A percentile compares a stretch with the other conserved stretches of the same genome.
These are phyloP conservation scores for Pulicaria dysenterica DNA, from an alignment of 129 eudicot species.

Conservation along the genomic window DNA sequence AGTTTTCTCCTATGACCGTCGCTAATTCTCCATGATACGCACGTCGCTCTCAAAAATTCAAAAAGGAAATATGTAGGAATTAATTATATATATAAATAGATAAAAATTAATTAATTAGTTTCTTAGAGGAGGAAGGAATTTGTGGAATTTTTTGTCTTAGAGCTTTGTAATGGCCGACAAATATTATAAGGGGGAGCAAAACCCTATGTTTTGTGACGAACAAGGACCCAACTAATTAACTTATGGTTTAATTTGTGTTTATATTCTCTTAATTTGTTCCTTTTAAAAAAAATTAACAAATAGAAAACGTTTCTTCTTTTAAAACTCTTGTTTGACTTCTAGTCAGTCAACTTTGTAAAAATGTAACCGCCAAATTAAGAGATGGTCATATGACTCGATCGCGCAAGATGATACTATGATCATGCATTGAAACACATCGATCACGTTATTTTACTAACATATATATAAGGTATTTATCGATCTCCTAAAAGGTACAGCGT, in stretches of 20 bases:
- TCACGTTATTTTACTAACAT: too few relatives aligned
- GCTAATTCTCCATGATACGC: slow-evolving; percentile 42
- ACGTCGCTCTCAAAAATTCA: slow-evolving; percentile 13
- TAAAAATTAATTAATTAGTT: neutral
- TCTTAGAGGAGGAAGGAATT: neutral
- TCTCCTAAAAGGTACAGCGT: too few relatives aligned
- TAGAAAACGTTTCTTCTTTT: neutral
- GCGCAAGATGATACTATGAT: too few relatives aligned
- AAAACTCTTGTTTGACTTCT: neutral
- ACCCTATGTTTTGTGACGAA: slow-evolving; percentile 32
- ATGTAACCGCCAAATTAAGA: neutral
- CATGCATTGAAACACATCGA: too few relatives aligned
- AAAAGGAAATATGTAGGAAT: neutral
- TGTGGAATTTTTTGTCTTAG: slow-evolving; percentile 34
- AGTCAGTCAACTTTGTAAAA: neutral
- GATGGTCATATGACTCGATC: too few relatives aligned
- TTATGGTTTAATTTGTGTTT: slow-evolving; percentile 25
- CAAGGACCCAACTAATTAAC: slow-evolving; percentile 32
- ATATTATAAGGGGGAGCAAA: slow-evolving; percentile 30
- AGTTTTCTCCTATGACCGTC: slow-evolving; percentile 34
- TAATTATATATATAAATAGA: neutral
- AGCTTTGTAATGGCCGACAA: slow-evolving; percentile 42
- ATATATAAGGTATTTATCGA: too few relatives aligned
- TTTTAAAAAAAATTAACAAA: neutral
- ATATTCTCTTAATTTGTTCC: slow-evolving; percentile 30